Conservation (phyloP, 768 basidiomycete genomes). For the Auricularia sp. region DNA sequence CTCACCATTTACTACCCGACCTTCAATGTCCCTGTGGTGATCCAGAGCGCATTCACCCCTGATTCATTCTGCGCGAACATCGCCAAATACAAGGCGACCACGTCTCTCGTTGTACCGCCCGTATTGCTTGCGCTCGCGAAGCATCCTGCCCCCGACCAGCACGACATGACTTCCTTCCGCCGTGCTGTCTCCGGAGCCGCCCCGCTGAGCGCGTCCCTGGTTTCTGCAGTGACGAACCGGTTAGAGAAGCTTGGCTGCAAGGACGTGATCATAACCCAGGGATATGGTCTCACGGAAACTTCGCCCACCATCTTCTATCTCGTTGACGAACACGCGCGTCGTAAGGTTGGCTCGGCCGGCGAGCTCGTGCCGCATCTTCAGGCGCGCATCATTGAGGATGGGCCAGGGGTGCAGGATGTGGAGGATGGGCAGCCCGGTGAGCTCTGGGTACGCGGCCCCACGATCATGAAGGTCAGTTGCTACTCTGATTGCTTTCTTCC, state of each 20-base stretch:
- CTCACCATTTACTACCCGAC: conserved; percentile 1
- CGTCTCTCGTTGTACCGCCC: conserved; percentile 63
- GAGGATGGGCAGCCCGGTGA: conserved; percentile 57
- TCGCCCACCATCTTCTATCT: conserved; percentile 61
- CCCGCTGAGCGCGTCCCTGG: conserved; percentile 59
- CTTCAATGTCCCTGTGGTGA: conserved; percentile 17
- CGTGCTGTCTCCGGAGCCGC: conserved; percentile 69
- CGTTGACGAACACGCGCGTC: conserved; percentile 28
- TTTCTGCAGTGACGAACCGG: conserved; percentile 34
- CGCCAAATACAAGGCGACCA: conserved; percentile 52
- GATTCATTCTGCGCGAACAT: conserved; percentile 54
- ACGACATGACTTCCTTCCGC: conserved; percentile 52
- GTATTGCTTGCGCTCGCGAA: conserved; percentile 68
- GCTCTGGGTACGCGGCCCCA: conserved; percentile 71
- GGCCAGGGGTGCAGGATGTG: conserved; percentile 39
- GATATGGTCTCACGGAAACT: conserved; percentile 77
- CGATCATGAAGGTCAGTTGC: conserved; percentile 59
- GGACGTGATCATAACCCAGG: conserved; percentile 23
- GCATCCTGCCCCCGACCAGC: conserved; percentile 54
- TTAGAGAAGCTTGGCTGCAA: conserved; percentile 20
- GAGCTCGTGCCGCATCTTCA: conserved; percentile 65
- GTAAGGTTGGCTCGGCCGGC: conserved; percentile 54
- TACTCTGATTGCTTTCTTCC: no score
- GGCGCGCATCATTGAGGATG: conserved; percentile 58
- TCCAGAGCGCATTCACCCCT: conserved; percentile 49